phyloP scores from a whole-genome alignment of 2,329 filamentous ascomycete species.

The Diaporthe caulivora region DNA sequence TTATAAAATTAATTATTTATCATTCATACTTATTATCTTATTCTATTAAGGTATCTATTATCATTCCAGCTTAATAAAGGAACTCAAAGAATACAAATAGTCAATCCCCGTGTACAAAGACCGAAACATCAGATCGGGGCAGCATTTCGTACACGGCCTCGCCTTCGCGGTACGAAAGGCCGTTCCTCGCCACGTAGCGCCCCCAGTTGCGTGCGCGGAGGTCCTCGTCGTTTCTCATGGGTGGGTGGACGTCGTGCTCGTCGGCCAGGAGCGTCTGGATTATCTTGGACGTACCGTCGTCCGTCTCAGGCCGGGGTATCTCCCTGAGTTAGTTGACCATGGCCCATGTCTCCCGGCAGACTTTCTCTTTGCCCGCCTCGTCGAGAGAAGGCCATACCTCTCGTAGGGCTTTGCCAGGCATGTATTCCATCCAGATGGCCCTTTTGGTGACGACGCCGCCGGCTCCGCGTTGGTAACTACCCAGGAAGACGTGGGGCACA shows the following conservation, averaged over 20 bases:
- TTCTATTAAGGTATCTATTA: no score
- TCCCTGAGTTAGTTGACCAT: neutral
- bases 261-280: neutral
- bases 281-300: neutral
- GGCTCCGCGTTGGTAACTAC: neutral
- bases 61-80: no score
- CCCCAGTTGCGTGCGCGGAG: neutral
- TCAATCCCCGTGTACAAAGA: neutral
- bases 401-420: neutral
- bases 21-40: no score
- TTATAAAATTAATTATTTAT: no score
- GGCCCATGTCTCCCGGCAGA: neutral
- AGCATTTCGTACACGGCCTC: neutral
- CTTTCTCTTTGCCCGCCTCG: neutral
- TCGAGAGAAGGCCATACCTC: neutral
- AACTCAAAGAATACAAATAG: no score
- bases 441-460: neutral
- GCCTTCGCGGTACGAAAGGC: neutral
- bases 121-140: neutral
- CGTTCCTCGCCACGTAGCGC: neutral
- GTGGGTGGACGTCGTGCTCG: neutral
- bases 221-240: neutral
- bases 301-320: neutral
- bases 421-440: neutral
- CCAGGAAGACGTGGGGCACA: neutral